A percentile compares a stretch with the other conserved stretches of the same genome.
phyloP scores from a whole-genome alignment of 352 stramenopile species.

The Thalassiosira delicatula region DNA sequence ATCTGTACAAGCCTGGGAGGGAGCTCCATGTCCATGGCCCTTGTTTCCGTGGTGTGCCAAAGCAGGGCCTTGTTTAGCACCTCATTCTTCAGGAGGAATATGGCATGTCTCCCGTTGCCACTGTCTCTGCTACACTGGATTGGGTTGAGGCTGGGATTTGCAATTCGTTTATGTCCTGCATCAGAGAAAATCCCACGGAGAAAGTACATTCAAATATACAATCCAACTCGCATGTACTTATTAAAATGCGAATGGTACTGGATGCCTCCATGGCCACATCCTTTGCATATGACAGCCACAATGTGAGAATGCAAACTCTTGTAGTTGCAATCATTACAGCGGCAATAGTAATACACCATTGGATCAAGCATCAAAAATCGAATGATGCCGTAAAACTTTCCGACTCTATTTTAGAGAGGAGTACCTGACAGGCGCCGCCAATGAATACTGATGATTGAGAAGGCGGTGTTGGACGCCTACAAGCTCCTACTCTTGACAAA shows the following conservation, averaged over 20 bases:
- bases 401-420: slow-evolving; percentile 89
- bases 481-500: slow-evolving; percentile 81
- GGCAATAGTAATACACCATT: too few species aligned
- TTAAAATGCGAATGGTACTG: slow-evolving; percentile 88
- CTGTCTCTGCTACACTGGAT: slow-evolving; percentile 92
- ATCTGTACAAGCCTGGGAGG: slow-evolving; percentile 84
- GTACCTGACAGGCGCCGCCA: slow-evolving; percentile 97
- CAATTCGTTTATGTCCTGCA: too few species aligned
- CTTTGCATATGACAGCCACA: too few species aligned
- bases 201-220: slow-evolving; percentile 90
- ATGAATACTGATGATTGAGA: slow-evolving; percentile 94
- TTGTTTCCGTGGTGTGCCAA: slow-evolving; percentile 96
- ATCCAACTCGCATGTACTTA: slow-evolving; percentile 86
- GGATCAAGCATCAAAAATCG: slow-evolving; percentile 96
- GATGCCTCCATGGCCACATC: slow-evolving; percentile 98
- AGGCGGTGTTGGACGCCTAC: slow-evolving; percentile 96
- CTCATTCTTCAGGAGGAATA: slow-evolving; percentile 95
- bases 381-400: slow-evolving; percentile 97
- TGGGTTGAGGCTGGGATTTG: too few species aligned
- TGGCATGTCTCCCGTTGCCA: slow-evolving; percentile 86
- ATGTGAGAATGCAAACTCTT: too few species aligned
- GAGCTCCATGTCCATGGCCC: slow-evolving; percentile 92
- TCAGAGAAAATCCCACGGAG: too few species aligned
- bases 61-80: slow-evolving; percentile 93
- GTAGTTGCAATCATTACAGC: too few species aligned